Evolutionary conservation across 1,284 basidiomycete genomes (phyloP).

Genomic region (Athelia psychrophila): DNA sequence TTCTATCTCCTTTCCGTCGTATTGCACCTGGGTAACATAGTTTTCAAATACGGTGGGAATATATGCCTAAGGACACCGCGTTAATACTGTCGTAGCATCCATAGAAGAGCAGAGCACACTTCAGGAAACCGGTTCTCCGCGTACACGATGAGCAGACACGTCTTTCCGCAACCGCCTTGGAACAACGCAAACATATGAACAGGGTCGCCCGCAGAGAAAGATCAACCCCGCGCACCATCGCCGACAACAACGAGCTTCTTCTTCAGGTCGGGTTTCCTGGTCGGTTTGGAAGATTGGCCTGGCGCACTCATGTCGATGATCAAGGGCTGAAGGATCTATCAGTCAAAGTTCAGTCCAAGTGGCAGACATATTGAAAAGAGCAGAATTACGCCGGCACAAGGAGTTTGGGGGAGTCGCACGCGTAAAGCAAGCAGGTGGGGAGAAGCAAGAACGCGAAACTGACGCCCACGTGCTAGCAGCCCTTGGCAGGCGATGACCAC

Average conservation of each 20-base stretch:
- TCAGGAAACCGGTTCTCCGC: slow-evolving; percentile 98
- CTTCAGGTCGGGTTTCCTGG: slow-evolving; percentile 75
- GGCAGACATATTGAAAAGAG: not conserved
- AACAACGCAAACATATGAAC: slow-evolving; percentile 16
- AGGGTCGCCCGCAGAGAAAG: slow-evolving; percentile 27
- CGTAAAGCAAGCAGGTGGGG: too few species aligned
- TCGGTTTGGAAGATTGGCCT: slow-evolving; percentile 22
- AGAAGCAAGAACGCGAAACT: not conserved
- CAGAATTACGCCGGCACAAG: not conserved
- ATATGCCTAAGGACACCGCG: slow-evolving; percentile 65
- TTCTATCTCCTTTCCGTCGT: slow-evolving; percentile 89
- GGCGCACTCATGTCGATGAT: slow-evolving; percentile 3
- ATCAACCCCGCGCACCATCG: slow-evolving; percentile 60
- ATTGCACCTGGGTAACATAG: slow-evolving; percentile 88
- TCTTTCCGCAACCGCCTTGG: slow-evolving; percentile 81
- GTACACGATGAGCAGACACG: slow-evolving; percentile 92
- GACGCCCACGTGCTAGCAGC: slow-evolving; percentile 15
- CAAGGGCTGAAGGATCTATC: slow-evolving; percentile 27
- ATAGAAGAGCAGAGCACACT: slow-evolving; percentile 45
- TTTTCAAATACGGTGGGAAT: slow-evolving; percentile 99
- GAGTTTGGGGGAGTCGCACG: not conserved
- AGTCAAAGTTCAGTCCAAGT: slow-evolving; percentile 1
- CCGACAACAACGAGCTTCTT: slow-evolving; percentile 90
- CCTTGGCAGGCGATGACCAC: slow-evolving; percentile 38
- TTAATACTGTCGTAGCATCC: not conserved